Evolutionary conservation across 768 basidiomycete species (phyloP).

Genomic region (Tulasnella sp.): DNA sequence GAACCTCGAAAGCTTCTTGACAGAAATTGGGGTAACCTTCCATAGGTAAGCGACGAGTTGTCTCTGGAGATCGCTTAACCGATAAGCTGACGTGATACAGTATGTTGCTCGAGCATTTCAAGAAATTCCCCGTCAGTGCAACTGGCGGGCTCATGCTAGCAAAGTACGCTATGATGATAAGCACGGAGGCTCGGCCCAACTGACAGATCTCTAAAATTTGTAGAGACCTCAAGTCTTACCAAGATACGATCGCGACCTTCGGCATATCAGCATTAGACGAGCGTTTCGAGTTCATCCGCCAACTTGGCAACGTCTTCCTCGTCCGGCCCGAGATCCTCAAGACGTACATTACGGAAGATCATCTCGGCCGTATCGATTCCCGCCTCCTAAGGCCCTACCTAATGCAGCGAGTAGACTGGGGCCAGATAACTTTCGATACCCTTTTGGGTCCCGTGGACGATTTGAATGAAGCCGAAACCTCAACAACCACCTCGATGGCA

Average conservation of each 20-base stretch:
- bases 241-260: constrained; percentile 81
- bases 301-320: constrained; percentile 94
- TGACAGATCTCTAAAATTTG: neutral
- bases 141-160: constrained; percentile 97
- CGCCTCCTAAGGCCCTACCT: constrained; percentile 84
- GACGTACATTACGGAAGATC: constrained; percentile 90
- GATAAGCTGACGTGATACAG: constrained; percentile 35
- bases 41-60: constrained; percentile 54
- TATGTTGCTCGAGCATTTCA: constrained; percentile 84
- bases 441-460: neutral
- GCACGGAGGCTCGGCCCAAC: neutral
- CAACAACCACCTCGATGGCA: neutral
- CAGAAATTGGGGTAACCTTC: constrained; percentile 89
- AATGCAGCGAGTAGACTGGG: constrained; percentile 84
- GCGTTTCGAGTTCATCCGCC: constrained; percentile 95
- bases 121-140: constrained; percentile 93
- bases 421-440: constrained; percentile 33
- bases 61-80: neutral
- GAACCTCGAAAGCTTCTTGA: constrained; percentile 86
- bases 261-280: constrained; percentile 76
- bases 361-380: constrained; percentile 86
- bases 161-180: constrained; percentile 41
- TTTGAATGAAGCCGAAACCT: neutral
- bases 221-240: constrained; percentile 94
- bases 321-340: constrained; percentile 91